Base-by-base conservation (phyloP, 345 rosid genomes). In the Eucalyptus lansdowneana region DNA sequence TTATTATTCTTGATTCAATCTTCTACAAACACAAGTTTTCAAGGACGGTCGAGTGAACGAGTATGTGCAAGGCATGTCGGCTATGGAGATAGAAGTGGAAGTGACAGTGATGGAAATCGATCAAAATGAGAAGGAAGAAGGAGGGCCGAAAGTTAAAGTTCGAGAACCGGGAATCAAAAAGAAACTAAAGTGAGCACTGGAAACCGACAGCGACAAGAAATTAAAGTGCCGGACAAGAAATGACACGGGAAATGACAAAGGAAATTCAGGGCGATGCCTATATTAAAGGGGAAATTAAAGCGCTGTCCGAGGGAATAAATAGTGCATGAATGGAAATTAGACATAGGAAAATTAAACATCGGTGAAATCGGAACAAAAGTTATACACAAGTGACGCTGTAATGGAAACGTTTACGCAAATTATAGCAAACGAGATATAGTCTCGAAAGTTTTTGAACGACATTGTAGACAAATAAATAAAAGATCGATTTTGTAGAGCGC, bases 381-480 rank as follows among this genome's bases (percentile, higher is more conserved):
- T 8, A n/a, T 14, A 7, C 21, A 7, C 21, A 34, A 69, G 13
- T 17, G 42, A 69, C 42, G 7, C 22, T 1, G 22, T 9, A 16
- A 5, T 69, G 0, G 12, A 31, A 31, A 69, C 0, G 4, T 69
- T 34, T n/a, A 29, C 4, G 8, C 76, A 29, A 65, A n/a, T n/a
- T n/a, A n/a, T n/a, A n/a, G n/a, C n/a, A n/a, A n/a, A n/a, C n/a
- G n/a, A n/a, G n/a, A n/a, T n/a, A n/a, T n/a, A n/a, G n/a, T n/a
- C n/a, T n/a, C n/a, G n/a, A n/a, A n/a, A n/a, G n/a, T n/a, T n/a
- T n/a, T n/a, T n/a, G n/a, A n/a, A 69, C 42, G 1, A 34, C 12
- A 9, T 16, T 31, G 12, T 2, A 10, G 8, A 69, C 9, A 69
- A 65, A 25, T 3, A 12, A 12, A 60, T 11, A 60, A 62, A 27